A percentile compares a stretch with the other conserved stretches of the same genome.
Evolutionary conservation across 331 rosid species (phyloP).

Genomic region (Cydonia oblonga): DNA sequence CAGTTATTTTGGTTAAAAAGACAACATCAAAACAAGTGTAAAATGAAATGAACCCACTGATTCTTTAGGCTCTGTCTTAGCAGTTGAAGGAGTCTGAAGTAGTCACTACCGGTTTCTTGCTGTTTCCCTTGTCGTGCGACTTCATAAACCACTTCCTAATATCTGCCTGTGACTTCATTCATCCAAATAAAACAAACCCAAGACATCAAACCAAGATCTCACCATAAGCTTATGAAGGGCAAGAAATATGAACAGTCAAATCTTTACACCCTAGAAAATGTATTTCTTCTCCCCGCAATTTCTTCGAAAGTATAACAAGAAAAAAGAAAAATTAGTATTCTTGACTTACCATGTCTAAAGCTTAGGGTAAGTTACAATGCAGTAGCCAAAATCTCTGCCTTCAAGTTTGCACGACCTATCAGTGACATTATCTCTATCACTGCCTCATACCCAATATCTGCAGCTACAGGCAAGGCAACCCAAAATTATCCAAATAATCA

Average conservation of each 20-base stretch:
- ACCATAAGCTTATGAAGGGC: not conserved
- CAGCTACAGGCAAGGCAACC: too few species aligned
- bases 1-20: not conserved
- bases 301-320: not conserved
- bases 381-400: not conserved
- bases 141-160: slow-evolving; percentile 96
- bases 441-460: too few species aligned
- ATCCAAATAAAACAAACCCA: not conserved
- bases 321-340: not conserved
- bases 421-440: too few species aligned
- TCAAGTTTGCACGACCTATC: not conserved
- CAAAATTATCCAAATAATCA: too few species aligned
- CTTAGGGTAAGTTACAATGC: too few species aligned
- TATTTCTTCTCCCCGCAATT: not conserved
- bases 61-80: slow-evolving; percentile 24
- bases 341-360: too few species aligned
- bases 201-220: not conserved
- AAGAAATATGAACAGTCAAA: not conserved
- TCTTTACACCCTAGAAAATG: not conserved
- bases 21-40: not conserved
- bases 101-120: slow-evolving; percentile 5
- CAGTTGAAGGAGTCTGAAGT: not conserved
- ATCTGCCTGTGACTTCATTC: slow-evolving; percentile 38
- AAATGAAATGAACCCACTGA: slow-evolving; percentile 29
- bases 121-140: slow-evolving; percentile 58